Percentiles rank a stretch among this genome's conserved stretches.
Evolutionary conservation across 179 eudicot genomes (phyloP).

Genomic region (Silene coronaria): DNA sequence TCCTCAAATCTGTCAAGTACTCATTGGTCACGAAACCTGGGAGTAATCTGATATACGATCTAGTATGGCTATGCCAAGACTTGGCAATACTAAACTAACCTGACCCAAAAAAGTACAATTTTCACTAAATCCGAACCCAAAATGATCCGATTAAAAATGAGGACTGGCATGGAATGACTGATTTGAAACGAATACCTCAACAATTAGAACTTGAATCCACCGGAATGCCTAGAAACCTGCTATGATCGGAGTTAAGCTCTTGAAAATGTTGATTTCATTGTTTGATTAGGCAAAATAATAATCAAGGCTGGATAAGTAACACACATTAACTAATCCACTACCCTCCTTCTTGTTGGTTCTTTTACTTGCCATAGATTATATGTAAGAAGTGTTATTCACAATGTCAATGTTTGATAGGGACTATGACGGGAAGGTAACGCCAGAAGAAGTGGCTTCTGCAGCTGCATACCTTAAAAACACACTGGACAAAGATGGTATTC

Average conservation of each 20-base stretch:
- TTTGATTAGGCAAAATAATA: neutral
- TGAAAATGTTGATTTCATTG: neutral
- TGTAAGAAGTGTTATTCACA: neutral
- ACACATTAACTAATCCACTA: neutral
- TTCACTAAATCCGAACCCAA: too few relatives aligned
- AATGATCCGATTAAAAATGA: too few relatives aligned
- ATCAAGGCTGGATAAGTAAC: neutral
- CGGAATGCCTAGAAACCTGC: too few relatives aligned
- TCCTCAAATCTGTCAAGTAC: too few relatives aligned
- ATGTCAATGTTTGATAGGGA: slow-evolving; percentile 43
- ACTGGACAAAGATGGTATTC: slow-evolving; percentile 80
- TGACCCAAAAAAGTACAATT: too few relatives aligned
- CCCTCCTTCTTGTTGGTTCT: neutral
- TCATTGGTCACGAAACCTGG: too few relatives aligned
- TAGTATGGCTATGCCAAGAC: too few relatives aligned
- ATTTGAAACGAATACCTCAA: too few relatives aligned
- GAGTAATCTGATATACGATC: too few relatives aligned
- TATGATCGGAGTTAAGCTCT: neutral
- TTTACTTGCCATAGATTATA: neutral
- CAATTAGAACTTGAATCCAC: too few relatives aligned
- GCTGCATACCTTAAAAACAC: slow-evolving; percentile 82
- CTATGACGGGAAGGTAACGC: slow-evolving; percentile 92
- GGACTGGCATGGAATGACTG: too few relatives aligned
- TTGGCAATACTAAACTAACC: too few relatives aligned
- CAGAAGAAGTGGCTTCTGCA: slow-evolving; percentile 95